phyloP scores from a whole-genome alignment of 805 yeast species.

The Zygotorulaspora chibaensis region DNA sequence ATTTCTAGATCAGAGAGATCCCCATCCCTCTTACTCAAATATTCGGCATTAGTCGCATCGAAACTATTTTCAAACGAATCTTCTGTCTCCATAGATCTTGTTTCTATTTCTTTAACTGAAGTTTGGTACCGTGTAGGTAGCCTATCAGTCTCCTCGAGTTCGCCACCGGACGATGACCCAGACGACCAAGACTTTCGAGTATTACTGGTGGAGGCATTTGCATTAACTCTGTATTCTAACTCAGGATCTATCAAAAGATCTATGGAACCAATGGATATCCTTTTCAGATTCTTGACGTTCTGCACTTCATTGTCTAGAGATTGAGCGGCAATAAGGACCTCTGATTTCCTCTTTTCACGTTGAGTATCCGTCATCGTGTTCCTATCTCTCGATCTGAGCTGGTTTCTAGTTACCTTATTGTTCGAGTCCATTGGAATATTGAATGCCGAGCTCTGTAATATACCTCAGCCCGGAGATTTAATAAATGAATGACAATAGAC shows the following conservation, averaged over 20 bases:
- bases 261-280: conserved; percentile 63
- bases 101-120: conserved; percentile 3
- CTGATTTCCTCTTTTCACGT: conserved; percentile 38
- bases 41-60: conserved; percentile 29
- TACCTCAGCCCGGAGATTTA: neutral
- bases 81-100: conserved; percentile 6
- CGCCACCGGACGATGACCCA: conserved; percentile 9
- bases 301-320: conserved; percentile 72
- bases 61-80: conserved; percentile 23
- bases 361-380: conserved; percentile 5
- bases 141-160: conserved; percentile 5
- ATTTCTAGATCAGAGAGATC: neutral
- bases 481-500: conserved; percentile 7
- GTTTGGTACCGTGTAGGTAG: conserved; percentile 4
- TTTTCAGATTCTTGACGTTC: conserved; percentile 67
- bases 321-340: conserved; percentile 60
- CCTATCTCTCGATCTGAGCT: conserved; percentile 6
- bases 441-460: neutral
- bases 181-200: conserved; percentile 21
- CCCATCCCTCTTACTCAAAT: conserved; percentile 15
- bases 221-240: conserved; percentile 45
- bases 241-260: conserved; percentile 64
- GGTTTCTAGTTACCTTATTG: neutral
- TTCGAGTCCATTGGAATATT: neutral
- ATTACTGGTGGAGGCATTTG: conserved; percentile 12